Base-by-base conservation (phyloP, 331 rosid genomes). In the Quercus lobata region DNA sequence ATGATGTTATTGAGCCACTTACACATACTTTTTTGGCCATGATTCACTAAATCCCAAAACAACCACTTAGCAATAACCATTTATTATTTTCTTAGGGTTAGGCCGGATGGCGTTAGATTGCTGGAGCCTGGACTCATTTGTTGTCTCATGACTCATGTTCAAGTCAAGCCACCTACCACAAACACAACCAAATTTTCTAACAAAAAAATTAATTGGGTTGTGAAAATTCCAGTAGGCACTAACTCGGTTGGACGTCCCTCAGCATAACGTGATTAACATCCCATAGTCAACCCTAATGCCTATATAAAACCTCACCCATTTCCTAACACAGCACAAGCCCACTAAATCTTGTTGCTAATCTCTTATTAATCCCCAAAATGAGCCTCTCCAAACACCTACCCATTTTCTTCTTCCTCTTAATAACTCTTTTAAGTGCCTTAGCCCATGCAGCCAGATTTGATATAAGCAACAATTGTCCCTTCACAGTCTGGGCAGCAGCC, bases 401-500 rank as follows among this genome's bases (percentile, higher is more conserved):
- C 21, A 2, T 74, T 1, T 57, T 79, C 7, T 77, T 76, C 72
- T 53, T 85, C 69, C 73, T 87, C 11, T 25, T 89, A 5, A 49
- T 76, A 12, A 79, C 79, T 54, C 6, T 78, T 49, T 78, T 19
- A 74, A 68, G 78, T 15, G 75, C 75, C 12, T 29, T 77, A 25
- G 25, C 89, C 7, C 63, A 52, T n/a, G 93, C 92, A 5, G 88
- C 87, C 41, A 70, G 0, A 1, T 81, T 91, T 65, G 80, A 76
- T 12, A 71, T 89, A 62, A 77, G 61, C 12, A 89, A 89, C 81
- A 77, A n/a, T 4, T 89, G 93, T 79, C 12, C 21, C 68, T 75
- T 70, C 85, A 79, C 88, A 0, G 80, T 89, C 9, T 87, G 93
- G 93, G 87, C 90, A 0, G 91, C 84, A 0, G 91, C 90, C 2